Base-by-base conservation (phyloP, 768 basidiomycete species). In the Antrodiella citrinella region DNA sequence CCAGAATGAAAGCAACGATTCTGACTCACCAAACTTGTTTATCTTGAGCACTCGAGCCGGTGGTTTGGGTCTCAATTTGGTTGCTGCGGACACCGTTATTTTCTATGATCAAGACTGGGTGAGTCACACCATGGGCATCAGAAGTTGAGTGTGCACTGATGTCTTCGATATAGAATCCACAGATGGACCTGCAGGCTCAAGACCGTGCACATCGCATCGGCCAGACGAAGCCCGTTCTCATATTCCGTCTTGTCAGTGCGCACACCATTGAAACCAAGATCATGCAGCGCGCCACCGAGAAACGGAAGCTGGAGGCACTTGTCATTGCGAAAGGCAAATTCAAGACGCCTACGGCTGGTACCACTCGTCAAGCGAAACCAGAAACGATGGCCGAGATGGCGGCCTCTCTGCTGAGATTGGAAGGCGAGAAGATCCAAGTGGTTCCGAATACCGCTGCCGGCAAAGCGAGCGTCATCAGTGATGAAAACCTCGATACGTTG, bases 281-380 rank as follows among this genome's bases (percentile, higher is more conserved):
- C 59, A 82, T 98, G 76, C 79, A 91, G 60, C 77, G 82, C n/a
- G 89, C 90, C 4, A 75, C 76, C 5, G 87, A 89, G 71, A 91
- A 91, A 69, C 78, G 90, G 43, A 84, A 90, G 65, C 77, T 99
- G 3, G 96, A 98, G 69, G 90, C 90, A 1, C 73, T 98, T 30
- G 93, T 99, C 59, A 97, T 98, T 60, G 92, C 91, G 7, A 89
- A 93, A 68, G 91, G 89, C 54, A 90, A 92, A 69, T 93, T 93
- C 71, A 87, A 82, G 57, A 80, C 76, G 67, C 87, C 90, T 0
- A 79, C 77, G 4, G 69, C 73, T 50, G 67, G 69, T 43, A 2
- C 39, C 38, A 15, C 38, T 2, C 49, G 48, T 19, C 41, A 53
- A 19, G 75, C 66, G 54, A 83, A 81, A 61, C 69, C 71, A 1